Percentiles rank a stretch among this genome's conserved stretches.
These are phyloP conservation scores for Eucalyptus caleyi DNA, from an alignment of 345 rosid genomes.

Conservation along the genomic window DNA sequence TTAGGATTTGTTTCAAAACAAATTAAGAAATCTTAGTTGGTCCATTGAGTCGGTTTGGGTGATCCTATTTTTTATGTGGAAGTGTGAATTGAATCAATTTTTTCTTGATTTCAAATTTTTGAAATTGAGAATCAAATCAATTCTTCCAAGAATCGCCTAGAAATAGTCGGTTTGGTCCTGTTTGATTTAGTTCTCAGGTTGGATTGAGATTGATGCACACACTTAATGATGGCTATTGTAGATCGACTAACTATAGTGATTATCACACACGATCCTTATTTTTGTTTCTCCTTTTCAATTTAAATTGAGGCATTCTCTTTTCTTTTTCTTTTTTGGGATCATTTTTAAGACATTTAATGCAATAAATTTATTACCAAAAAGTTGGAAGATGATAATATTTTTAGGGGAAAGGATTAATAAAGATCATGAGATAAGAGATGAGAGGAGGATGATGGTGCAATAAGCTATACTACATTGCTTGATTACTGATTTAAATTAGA, in stretches of 20 bases:
- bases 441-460: not conserved
- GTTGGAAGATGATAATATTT: not conserved
- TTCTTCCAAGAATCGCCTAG: rapidly evolving
- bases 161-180: rapidly evolving
- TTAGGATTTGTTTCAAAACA: not conserved
- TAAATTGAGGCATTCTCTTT: not conserved
- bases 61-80: not conserved
- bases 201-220: not conserved
- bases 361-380: not conserved
- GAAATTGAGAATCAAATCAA: rapidly evolving
- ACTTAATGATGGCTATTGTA: not conserved
- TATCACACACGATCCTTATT: not conserved
- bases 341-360: not conserved
- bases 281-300: not conserved
- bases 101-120: not conserved
- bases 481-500: not conserved
- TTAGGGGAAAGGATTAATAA: not conserved
- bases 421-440: not conserved
- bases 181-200: too few relatives aligned
- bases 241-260: not conserved
- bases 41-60: not conserved
- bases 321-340: not conserved
- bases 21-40: not conserved
- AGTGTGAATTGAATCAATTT: not conserved
- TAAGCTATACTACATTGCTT: too few relatives aligned